These are phyloP conservation scores for Nematocida sp. DNA, from an alignment of 371 early-diverging fungal genomes.

Conservation along the genomic window DNA sequence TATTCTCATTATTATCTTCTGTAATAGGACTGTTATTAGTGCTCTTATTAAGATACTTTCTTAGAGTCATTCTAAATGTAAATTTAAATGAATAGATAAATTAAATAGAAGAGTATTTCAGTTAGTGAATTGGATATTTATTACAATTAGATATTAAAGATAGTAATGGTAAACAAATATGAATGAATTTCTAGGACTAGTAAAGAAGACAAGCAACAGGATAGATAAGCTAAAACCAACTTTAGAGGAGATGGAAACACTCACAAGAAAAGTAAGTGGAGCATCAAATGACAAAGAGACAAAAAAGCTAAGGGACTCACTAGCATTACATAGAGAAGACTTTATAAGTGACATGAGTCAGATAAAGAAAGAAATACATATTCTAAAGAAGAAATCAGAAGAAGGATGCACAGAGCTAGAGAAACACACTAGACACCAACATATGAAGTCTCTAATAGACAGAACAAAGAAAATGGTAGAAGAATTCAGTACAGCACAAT, in stretches of 20 bases:
- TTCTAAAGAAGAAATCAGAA: slow-evolving; percentile 8
- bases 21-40: neutral
- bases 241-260: slow-evolving; percentile 39
- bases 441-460: slow-evolving; percentile 41
- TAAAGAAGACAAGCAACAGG: slow-evolving; percentile 39
- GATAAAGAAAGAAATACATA: slow-evolving; percentile 12
- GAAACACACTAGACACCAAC: slow-evolving; percentile 50
- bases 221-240: slow-evolving; percentile 43
- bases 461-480: slow-evolving; percentile 53
- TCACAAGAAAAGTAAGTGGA: slow-evolving; percentile 50
- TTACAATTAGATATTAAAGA: neutral
- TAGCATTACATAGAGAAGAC: slow-evolving; percentile 51
- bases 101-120: slow-evolving; percentile 12
- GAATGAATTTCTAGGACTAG: slow-evolving; percentile 53
- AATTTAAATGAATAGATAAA: neutral
- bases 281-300: slow-evolving; percentile 53
- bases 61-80: too few species aligned
- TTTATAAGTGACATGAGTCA: slow-evolving; percentile 45
- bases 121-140: neutral
- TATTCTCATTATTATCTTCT: neutral
- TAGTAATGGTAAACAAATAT: slow-evolving; percentile 36
- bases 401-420: slow-evolving; percentile 28
- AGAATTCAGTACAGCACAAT: slow-evolving; percentile 53
- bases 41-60: neutral
- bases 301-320: slow-evolving; percentile 47